These are phyloP conservation scores for Gigaspora rosea DNA, from an alignment of 192 early-diverging fungal genomes.

Conservation along the genomic window DNA sequence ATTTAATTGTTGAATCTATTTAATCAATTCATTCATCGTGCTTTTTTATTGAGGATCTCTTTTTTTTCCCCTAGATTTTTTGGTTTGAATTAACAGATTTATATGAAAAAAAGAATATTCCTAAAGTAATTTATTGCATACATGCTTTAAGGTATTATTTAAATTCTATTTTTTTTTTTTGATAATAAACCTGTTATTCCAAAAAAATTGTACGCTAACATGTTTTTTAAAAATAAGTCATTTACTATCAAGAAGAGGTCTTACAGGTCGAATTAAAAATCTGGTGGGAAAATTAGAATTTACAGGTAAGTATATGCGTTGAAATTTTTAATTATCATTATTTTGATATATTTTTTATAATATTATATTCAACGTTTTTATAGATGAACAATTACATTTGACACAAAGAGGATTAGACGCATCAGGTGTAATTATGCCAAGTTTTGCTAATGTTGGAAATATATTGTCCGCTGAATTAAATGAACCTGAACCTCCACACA, in stretches of 20 bases:
- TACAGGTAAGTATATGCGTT: conserved; percentile 62
- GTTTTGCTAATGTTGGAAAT: conserved; percentile 82
- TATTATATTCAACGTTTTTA: conserved; percentile 6
- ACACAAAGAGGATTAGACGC: conserved; percentile 85
- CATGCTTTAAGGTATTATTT: conserved; percentile 80
- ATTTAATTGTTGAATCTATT: neutral
- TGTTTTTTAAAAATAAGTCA: conserved; percentile 59
- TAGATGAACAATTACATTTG: conserved; percentile 69
- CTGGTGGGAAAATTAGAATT: conserved; percentile 91
- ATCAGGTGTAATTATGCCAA: conserved; percentile 81
- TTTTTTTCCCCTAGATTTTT: conserved; percentile 66
- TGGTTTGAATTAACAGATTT: conserved; percentile 97
- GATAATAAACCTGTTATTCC: neutral
- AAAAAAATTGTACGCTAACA: neutral
- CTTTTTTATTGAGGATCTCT: neutral
- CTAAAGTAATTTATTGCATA: conserved; percentile 98
- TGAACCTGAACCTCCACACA: conserved; percentile 35
- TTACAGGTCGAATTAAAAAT: conserved; percentile 89
- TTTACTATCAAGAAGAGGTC: conserved; percentile 78
- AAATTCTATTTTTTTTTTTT: neutral
- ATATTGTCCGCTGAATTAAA: conserved; percentile 59
- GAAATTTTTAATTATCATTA: neutral
- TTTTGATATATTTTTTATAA: neutral
- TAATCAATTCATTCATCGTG: conserved; percentile 7
- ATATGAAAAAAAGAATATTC: conserved; percentile 99